Evolutionary conservation across 306 rosid species (phyloP).

Genomic region (Cicer yamashitae): DNA sequence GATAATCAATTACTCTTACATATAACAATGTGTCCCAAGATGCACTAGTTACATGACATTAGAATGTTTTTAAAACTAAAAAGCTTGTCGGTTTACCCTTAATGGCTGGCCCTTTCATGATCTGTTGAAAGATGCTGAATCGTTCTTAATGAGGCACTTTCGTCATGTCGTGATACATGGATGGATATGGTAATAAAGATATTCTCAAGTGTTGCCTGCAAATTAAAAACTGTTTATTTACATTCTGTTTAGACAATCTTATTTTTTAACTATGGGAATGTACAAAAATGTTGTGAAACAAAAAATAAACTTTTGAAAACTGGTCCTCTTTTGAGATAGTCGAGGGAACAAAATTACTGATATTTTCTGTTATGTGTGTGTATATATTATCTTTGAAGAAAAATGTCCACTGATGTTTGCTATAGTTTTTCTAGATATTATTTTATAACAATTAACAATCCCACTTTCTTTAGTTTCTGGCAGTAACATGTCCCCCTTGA

Average conservation of each 20-base stretch:
- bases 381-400: conserved; percentile 18
- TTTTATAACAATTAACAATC: background rate
- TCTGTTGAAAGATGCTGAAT: background rate
- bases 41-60: conserved; percentile 21
- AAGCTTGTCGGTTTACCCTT: conserved; percentile 1
- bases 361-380: background rate
- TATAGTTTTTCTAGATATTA: background rate
- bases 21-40: background rate
- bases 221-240: background rate
- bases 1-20: background rate
- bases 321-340: conserved; percentile 8
- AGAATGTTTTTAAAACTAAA: conserved; percentile 20
- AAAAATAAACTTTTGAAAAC: background rate
- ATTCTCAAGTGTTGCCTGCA: background rate
- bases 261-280: background rate
- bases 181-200: conserved; percentile 10
- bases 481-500: background rate
- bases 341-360: background rate
- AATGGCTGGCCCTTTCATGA: background rate
- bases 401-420: background rate
- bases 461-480: conserved; percentile 9
- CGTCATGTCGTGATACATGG: background rate
- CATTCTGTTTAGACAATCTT: background rate
- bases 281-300: background rate
- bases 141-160: background rate